These are phyloP conservation scores for Fraxinus floribunda DNA, from an alignment of 305 asterid genomes.

Conservation along the genomic window DNA sequence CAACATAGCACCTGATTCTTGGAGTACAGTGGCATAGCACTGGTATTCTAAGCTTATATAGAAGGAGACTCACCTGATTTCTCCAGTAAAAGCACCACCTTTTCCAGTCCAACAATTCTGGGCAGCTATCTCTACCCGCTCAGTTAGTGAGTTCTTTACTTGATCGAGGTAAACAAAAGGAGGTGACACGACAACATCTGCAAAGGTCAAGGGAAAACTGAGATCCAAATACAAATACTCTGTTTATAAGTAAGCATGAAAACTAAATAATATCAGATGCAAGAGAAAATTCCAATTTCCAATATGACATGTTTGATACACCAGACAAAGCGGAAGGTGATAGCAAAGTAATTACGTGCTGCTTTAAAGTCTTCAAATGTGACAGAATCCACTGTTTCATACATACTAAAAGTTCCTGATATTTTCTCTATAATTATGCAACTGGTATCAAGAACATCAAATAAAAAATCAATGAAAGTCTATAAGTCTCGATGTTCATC, in stretches of 20 bases:
- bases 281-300: neutral
- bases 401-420: neutral
- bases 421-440: neutral
- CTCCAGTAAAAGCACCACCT: conserved; percentile 98
- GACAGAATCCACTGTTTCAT: neutral
- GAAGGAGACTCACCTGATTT: conserved; percentile 63
- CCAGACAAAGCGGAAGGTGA: neutral
- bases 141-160: conserved; percentile 65
- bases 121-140: conserved; percentile 70
- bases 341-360: neutral
- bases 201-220: conserved; percentile 27
- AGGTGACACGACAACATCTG: conserved; percentile 90
- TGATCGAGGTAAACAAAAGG: conserved; percentile 87
- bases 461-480: neutral
- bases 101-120: conserved; percentile 91
- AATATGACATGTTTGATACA: neutral
- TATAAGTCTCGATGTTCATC: neutral
- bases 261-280: neutral
- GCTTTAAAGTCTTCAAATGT: neutral
- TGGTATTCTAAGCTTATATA: conserved; percentile 1
- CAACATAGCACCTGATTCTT: neutral
- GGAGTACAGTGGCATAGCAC: conserved; percentile 7
- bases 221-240: neutral
- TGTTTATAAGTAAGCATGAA: neutral
- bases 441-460: neutral